These are phyloP conservation scores for Zizania palustris DNA, from an alignment of 202 grass and related monocot genomes.

Conservation along the genomic window DNA sequence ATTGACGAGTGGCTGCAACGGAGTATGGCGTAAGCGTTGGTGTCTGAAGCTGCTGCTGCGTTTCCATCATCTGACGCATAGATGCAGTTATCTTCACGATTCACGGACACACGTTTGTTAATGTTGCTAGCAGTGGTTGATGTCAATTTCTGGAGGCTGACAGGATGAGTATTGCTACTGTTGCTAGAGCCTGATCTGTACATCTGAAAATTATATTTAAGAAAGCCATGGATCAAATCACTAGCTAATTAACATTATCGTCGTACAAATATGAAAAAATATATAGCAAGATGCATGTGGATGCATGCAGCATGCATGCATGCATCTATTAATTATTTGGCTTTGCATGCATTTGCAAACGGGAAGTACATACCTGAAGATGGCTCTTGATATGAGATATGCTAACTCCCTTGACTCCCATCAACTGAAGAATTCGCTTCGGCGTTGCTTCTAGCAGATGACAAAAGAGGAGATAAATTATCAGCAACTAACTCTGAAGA, in stretches of 20 bases:
- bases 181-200: conserved; percentile 49
- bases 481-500: conserved; percentile 25
- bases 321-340: neutral
- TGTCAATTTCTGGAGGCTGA: conserved; percentile 26
- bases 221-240: conserved; percentile 9
- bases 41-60: conserved; percentile 27
- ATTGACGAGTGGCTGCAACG: conserved; percentile 17
- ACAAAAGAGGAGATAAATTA: conserved; percentile 22
- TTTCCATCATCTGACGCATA: conserved; percentile 38
- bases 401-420: conserved; percentile 73
- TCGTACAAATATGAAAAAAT: neutral
- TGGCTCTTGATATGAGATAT: conserved; percentile 98
- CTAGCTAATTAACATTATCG: conserved; percentile 3
- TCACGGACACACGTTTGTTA: conserved; percentile 19
- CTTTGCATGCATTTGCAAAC: neutral
- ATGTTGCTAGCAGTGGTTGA: conserved; percentile 25
- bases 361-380: conserved; percentile 59
- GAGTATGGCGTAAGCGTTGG: conserved; percentile 24
- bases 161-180: conserved; percentile 26
- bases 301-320: neutral
- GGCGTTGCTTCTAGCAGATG: conserved; percentile 84
- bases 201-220: conserved; percentile 37
- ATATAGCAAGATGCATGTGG: neutral
- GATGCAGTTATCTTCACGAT: conserved; percentile 23
- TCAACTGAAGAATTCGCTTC: conserved; percentile 82